phyloP scores from a whole-genome alignment of 2,329 filamentous ascomycete genomes.

The Trichoderma koningii region DNA sequence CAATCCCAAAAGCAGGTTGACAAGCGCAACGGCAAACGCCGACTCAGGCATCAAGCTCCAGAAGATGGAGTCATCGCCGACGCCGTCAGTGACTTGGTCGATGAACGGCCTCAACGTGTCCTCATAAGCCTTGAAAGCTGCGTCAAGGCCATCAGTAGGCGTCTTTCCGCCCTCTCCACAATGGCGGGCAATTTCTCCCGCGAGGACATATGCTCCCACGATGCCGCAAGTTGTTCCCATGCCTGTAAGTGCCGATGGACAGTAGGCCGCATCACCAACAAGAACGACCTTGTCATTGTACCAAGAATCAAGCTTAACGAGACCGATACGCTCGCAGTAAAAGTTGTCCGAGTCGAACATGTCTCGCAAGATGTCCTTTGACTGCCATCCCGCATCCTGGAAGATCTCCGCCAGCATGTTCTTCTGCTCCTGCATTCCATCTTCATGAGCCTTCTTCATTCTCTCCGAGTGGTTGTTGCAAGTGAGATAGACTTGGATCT shows the following conservation, averaged over 20 bases:
- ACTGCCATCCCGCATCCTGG: slow-evolving; percentile 49
- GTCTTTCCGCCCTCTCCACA: neutral
- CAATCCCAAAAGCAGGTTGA: neutral
- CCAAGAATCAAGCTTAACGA: slow-evolving; percentile 45
- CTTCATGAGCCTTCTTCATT: slow-evolving; percentile 30
- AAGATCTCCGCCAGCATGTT: slow-evolving; percentile 43
- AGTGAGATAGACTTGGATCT: slow-evolving; percentile 32
- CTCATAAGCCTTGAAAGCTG: slow-evolving; percentile 46
- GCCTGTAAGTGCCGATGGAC: slow-evolving; percentile 46
- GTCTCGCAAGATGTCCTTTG: slow-evolving; percentile 39
- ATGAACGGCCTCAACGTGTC: slow-evolving; percentile 45
- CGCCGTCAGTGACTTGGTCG: neutral
- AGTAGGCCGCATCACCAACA: slow-evolving; percentile 52
- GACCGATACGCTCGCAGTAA: slow-evolving; percentile 47
- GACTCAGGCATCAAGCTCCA: slow-evolving; percentile 1
- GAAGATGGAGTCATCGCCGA: slow-evolving; percentile 1
- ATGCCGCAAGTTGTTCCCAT: slow-evolving; percentile 51
- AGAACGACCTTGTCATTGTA: slow-evolving; percentile 48
- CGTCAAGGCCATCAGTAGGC: slow-evolving; percentile 33
- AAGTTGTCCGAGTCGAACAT: slow-evolving; percentile 46
- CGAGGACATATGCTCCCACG: slow-evolving; percentile 53
- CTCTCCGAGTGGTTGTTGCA: slow-evolving; percentile 33
- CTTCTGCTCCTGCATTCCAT: slow-evolving; percentile 37
- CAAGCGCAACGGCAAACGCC: neutral
- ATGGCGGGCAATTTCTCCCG: slow-evolving; percentile 44